Base-by-base conservation (phyloP, 2,329 filamentous ascomycete species). In the Cladosporium sp. region DNA sequence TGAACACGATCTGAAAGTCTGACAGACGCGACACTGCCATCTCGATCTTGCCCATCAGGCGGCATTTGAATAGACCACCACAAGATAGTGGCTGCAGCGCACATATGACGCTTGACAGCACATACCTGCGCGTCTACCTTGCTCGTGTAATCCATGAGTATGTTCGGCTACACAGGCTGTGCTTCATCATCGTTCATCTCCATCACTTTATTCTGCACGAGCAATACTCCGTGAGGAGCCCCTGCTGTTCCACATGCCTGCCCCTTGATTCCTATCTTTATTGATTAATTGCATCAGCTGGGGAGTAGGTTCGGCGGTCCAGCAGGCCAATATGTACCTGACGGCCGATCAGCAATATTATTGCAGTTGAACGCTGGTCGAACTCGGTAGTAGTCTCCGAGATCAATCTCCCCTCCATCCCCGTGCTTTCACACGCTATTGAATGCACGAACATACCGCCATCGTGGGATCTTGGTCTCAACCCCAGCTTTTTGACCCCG, bases 41-140 rank as follows among this genome's bases (percentile, higher is more conserved):
- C 36, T 35, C 22, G 22, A 27, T 27, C 22, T 27, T 32, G 52
- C 50, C 54, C 50, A 53, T 45, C 46, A 40, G 32, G 38, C 45
- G 27, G 49, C 18, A 15, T 18, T 42, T 41, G 25, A 38, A 38
- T 50, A 11, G 49, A 29, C 46, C 42, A 49, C 49, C 36, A 38
- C 49, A 49, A 46, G 48, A 46, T 38, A 43, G 57, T 57, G 57
- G 58, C 58, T 58, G 56, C 57, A 55, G 54, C 41, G 47, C 50
- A 38, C 55, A 51, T 45, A 55, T 41, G 19, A 43, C 49, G 47
- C 32, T 51, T 60, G 59, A 61, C 58, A 61, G 59, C 60, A 59
- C 59, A 61, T 60, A 57, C 49, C 51, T 55, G 49, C 49, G 35
- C 35, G 50, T 20, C 42, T 38, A 39, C 41, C 48, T 49, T 52